Conservation (phyloP, 208 protist species). For the Leishmania tropica region DNA sequence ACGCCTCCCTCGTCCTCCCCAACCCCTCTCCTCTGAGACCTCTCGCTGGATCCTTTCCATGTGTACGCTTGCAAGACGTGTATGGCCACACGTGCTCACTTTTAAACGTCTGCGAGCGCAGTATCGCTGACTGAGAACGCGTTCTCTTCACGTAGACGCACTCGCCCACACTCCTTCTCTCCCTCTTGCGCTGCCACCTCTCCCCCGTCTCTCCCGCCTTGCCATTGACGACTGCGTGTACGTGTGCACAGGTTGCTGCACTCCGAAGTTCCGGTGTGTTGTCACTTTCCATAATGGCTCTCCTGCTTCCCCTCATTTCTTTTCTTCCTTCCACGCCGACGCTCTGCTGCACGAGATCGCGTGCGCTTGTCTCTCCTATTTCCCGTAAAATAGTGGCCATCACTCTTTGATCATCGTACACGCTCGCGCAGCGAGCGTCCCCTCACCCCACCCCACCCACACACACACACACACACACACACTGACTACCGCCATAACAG, state of each 20-base stretch:
- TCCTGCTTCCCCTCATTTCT: constrained; percentile 3
- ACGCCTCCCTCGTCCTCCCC: neutral
- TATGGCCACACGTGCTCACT: neutral
- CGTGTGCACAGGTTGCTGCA: neutral
- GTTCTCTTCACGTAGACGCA: neutral
- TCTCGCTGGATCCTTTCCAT: neutral
- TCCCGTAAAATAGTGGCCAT: neutral
- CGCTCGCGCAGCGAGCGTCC: neutral
- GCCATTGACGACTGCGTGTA: neutral
- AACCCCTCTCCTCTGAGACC: neutral
- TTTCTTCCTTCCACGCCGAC: constrained; percentile 3
- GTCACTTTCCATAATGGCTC: neutral
- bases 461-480: neutral
- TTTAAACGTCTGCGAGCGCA: neutral
- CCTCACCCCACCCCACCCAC: neutral
- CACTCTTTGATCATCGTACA: neutral
- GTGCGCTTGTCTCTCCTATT: neutral
- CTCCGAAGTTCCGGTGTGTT: neutral
- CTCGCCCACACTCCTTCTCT: neutral
- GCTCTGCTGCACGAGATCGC: neutral
- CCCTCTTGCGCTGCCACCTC: neutral
- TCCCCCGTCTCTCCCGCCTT: neutral
- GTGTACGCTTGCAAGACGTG: neutral
- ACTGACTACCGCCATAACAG: neutral
- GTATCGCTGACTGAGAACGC: neutral